Base-by-base conservation (phyloP, 75 land plant genomes). In the Chamaecyparis obtusa region DNA sequence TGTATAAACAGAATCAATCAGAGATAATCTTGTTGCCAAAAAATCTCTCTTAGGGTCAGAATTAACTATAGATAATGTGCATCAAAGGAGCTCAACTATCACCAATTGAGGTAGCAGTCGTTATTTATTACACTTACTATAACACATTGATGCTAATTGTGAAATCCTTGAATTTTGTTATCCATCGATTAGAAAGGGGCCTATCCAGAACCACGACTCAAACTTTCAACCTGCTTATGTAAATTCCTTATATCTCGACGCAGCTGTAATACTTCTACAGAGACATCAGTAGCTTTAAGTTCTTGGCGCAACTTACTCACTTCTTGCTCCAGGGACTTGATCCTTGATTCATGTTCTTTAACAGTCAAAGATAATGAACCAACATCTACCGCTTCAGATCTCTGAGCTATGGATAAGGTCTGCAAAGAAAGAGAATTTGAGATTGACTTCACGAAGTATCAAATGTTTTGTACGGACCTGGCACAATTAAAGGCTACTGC, bases 201-300 rank as follows among this genome's bases (percentile, higher is more conserved):
- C 30, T 80, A 49, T 80, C 83, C 44, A 21, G 49, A 80, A 43
- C 39, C 49, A 43, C 43, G 83, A 44, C 49, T 80, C n/a, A 24
- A 80, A 27, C 44, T 44, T 85, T 54, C 77, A 67, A 88, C 35
- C 87, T 85, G 72, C 24, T 75, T 91, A 35, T 90, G 91, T 24
- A 91, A 71, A 69, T 87, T 91, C 7, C 84, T 84, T 39, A 91
- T 14, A 76, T 89, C 91, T 21, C 91, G 83, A 15, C 88, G 88
- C 41, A 91, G 35, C 80, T 91, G 88, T 54, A 89, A 69, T 33
- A 91, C 91, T 56, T 91, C 92, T 33, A 86, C 88, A 83, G 88
- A 87, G 9, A 87, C 91, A 85, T 91, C 91, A 33, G 60, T 30
- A 36, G 88, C 86, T 79, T 90, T 90, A 71, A 84, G 82, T 30